phyloP scores from a whole-genome alignment of 2,329 filamentous ascomycete species.

The Fusarium zealandicum region DNA sequence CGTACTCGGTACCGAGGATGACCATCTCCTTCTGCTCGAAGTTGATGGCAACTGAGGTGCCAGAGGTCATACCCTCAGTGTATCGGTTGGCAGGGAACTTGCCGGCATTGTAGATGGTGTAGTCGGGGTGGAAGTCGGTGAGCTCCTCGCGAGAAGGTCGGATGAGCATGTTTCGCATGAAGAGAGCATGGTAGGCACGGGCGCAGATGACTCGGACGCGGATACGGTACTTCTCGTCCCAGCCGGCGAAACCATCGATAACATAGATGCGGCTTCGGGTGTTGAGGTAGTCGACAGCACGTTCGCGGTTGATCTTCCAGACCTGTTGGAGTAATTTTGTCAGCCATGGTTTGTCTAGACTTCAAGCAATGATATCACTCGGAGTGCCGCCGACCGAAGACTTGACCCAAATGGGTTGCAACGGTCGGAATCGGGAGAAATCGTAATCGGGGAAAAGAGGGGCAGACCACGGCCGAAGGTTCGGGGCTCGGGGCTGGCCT shows the following conservation, averaged over 20 bases:
- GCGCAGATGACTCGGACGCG: slow-evolving; percentile 97
- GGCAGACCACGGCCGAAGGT: slow-evolving; percentile 30
- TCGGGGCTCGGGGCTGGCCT: slow-evolving; percentile 28
- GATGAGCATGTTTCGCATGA: slow-evolving; percentile 99
- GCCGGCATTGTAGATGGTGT: slow-evolving; percentile 99
- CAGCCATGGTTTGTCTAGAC: slow-evolving; percentile 20
- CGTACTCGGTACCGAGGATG: slow-evolving; percentile 98
- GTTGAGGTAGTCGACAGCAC: slow-evolving; percentile 98
- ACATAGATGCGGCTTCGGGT: slow-evolving; percentile 99
- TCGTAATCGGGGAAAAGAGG: slow-evolving; percentile 36
- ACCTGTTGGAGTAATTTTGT: slow-evolving; percentile 66
- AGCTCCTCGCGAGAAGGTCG: slow-evolving; percentile 89
- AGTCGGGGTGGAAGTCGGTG: slow-evolving; percentile 97
- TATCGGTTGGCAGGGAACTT: slow-evolving; percentile 98
- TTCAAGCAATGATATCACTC: slow-evolving; percentile 11
- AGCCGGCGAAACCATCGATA: slow-evolving; percentile 94
- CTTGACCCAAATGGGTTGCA: slow-evolving; percentile 20
- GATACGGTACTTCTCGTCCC: slow-evolving; percentile 98
- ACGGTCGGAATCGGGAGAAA: slow-evolving; percentile 34
- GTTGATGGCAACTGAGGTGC: slow-evolving; percentile 98
- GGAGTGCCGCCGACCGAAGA: slow-evolving; percentile 18
- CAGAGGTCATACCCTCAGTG: slow-evolving; percentile 98
- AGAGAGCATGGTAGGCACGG: slow-evolving; percentile 98
- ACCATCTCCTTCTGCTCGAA: slow-evolving; percentile 99
- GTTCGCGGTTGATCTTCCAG: slow-evolving; percentile 99